A percentile compares a stretch with the other conserved stretches of the same genome.
Evolutionary conservation across 306 rosid genomes (phyloP).

Genomic region (Ormosia emarginata): DNA sequence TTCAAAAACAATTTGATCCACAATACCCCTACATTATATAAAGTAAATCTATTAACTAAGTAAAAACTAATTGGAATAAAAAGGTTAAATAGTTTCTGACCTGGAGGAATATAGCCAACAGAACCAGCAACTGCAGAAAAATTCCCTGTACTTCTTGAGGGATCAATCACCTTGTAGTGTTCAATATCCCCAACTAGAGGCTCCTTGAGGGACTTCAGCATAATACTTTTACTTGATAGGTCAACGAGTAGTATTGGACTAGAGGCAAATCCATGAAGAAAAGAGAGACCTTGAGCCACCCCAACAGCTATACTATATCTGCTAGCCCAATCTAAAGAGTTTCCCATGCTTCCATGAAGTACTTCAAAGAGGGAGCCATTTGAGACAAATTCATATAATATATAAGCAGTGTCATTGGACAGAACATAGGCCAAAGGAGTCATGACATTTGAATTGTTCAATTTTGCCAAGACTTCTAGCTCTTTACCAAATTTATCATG

Average conservation of each 20-base stretch:
- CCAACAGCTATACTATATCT: constrained; percentile 89
- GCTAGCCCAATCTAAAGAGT: constrained; percentile 77
- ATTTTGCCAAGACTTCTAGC: constrained; percentile 61
- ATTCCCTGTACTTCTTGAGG: constrained; percentile 81
- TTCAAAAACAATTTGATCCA: background rate
- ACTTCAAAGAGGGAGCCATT: constrained; percentile 70
- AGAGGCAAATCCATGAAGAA: constrained; percentile 71
- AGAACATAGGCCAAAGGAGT: constrained; percentile 75
- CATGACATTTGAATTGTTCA: constrained; percentile 92
- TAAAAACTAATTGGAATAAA: background rate
- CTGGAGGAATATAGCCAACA: constrained; percentile 97
- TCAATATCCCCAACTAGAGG: constrained; percentile 91
- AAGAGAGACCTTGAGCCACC: constrained; percentile 85
- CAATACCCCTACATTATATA: background rate
- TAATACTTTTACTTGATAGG: constrained; percentile 70
- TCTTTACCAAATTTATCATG: constrained; percentile 52
- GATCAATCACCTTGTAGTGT: constrained; percentile 82
- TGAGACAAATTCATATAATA: constrained; percentile 65
- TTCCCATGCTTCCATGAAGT: constrained; percentile 58
- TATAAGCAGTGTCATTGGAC: constrained; percentile 60
- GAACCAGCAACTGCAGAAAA: constrained; percentile 87
- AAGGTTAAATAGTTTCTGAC: constrained; percentile 37
- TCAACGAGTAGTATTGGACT: constrained; percentile 85
- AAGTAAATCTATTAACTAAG: background rate
- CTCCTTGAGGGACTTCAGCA: constrained; percentile 88